Evolutionary conservation across 2,329 filamentous ascomycete genomes (phyloP).

Genomic region (Fusarium tuaranense): DNA sequence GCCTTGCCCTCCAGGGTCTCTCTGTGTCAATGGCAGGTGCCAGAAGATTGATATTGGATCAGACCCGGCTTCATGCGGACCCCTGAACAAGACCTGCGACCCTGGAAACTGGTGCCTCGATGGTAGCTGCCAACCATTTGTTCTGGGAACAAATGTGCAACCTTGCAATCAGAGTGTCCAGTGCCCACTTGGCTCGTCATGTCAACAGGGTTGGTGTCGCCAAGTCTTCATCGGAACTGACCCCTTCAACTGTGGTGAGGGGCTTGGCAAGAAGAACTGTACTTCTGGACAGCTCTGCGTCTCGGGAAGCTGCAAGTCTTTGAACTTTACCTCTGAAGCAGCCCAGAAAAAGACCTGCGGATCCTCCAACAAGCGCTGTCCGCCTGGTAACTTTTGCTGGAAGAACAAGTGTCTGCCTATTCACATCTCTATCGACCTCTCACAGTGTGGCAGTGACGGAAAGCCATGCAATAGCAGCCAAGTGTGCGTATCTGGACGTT

Average conservation of each 20-base stretch:
- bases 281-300: slow-evolving; percentile 25
- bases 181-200: slow-evolving; percentile 18
- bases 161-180: slow-evolving; percentile 18
- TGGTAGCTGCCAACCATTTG: slow-evolving; percentile 25
- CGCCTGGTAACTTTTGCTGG: slow-evolving; percentile 23
- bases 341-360: slow-evolving; percentile 10
- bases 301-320: slow-evolving; percentile 13
- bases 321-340: slow-evolving; percentile 16
- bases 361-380: not conserved
- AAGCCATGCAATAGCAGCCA: slow-evolving; percentile 11
- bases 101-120: slow-evolving; percentile 39
- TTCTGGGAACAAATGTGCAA: slow-evolving; percentile 32
- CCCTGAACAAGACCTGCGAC: slow-evolving; percentile 15
- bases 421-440: slow-evolving; percentile 21
- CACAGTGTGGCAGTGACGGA: slow-evolving; percentile 12
- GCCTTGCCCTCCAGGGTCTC: slow-evolving; percentile 17
- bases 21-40: slow-evolving; percentile 33
- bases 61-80: slow-evolving; percentile 25
- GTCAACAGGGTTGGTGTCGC: slow-evolving; percentile 16
- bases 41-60: slow-evolving; percentile 30
- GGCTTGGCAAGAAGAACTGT: slow-evolving; percentile 11
- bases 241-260: slow-evolving; percentile 17
- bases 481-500: slow-evolving; percentile 27
- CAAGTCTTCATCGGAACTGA: slow-evolving; percentile 29
- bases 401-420: slow-evolving; percentile 12